Conservation (phyloP, 352 stramenopile genomes). For the Phytopythium mirpurense region DNA sequence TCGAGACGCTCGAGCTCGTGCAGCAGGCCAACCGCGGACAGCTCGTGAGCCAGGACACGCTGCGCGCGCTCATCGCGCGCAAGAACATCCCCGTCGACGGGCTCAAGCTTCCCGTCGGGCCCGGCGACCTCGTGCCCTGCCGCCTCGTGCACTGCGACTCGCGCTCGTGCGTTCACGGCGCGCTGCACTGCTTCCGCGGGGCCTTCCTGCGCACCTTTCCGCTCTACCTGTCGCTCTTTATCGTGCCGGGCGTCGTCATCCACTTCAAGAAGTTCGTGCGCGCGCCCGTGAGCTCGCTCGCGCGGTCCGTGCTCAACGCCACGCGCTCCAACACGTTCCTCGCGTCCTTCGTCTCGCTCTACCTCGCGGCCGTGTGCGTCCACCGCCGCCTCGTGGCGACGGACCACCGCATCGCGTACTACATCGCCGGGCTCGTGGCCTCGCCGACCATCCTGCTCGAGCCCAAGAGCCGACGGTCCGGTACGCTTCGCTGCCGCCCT, state of each 20-base stretch:
- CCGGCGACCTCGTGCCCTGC: conserved; percentile 44
- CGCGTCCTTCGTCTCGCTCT: conserved; percentile 65
- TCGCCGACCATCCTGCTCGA: conserved; percentile 74
- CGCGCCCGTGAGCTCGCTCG: conserved; percentile 43
- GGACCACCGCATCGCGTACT: conserved; percentile 77
- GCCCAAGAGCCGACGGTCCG: conserved; percentile 71
- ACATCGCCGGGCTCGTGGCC: conserved; percentile 56
- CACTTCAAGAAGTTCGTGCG: conserved; percentile 77
- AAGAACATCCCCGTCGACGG: conserved; percentile 19
- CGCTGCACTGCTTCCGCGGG: conserved; percentile 45
- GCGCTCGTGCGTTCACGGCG: conserved; percentile 39
- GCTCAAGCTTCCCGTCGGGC: conserved; percentile 25
- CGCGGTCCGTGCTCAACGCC: conserved; percentile 52
- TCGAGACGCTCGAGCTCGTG: conserved; percentile 60
- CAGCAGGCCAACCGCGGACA: conserved; percentile 49
- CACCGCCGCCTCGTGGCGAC: conserved; percentile 45
- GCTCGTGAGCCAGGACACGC: conserved; percentile 29
- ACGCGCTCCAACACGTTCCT: conserved; percentile 77
- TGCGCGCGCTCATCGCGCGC: conserved; percentile 40
- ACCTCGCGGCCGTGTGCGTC: conserved; percentile 59
- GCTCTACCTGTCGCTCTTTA: conserved; percentile 83
- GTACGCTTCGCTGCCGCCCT: conserved; percentile 20
- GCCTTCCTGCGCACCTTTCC: conserved; percentile 67
- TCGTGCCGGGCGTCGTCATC: conserved; percentile 76
- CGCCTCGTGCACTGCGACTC: conserved; percentile 53